Evolutionary conservation across 352 stramenopile genomes (phyloP), one percentile per base, ranked within the genome.

Genomic region (Pythium chondricola): DNA sequence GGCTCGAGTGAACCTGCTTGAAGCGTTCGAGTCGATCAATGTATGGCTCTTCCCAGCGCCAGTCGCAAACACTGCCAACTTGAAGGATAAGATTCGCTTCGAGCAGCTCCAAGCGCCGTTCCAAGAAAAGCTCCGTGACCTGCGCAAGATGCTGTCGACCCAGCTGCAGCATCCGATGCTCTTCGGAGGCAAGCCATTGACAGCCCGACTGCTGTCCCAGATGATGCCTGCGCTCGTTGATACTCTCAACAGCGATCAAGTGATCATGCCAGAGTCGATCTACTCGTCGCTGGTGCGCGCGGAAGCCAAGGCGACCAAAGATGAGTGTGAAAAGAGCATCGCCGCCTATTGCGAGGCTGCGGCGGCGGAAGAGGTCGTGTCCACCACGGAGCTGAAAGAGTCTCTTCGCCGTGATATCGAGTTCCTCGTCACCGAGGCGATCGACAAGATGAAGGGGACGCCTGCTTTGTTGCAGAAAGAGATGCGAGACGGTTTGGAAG

Each of bases 181-280:
- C 21, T 94, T 94, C 49, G 85, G 87, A 47, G 58, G 75, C 2
- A 74, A 84, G 24, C 76, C 74, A 4, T 52, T 94, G 24, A 92
- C 83, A 2, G 83, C 75, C 0, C 75, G 72, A 20, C 68, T 87
- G 39, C 58, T 94, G 25, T 70, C 72, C 5, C 65, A 88, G 58
- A 75, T 94, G 59, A 87, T 94, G 69, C 83, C 78, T 24, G 65
- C 64, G 17, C 41, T 90, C 13, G 73, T 88, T 3, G 76, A 92
- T 42, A 88, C 76, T 6, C 47, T 94, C n/a, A 92, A 94, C 54
- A 87, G 82, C 21, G 82, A 94, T 49, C 63, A 86, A 55, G 69
- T 94, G 8, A 94, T 94, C 47, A 89, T 94, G 83, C 83, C 83
- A 1, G 83, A 92, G 57, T 92, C 83, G 4, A 94, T 94, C 56